phyloP scores from a whole-genome alignment of 768 basidiomycete species.

The Boletales sp. region DNA sequence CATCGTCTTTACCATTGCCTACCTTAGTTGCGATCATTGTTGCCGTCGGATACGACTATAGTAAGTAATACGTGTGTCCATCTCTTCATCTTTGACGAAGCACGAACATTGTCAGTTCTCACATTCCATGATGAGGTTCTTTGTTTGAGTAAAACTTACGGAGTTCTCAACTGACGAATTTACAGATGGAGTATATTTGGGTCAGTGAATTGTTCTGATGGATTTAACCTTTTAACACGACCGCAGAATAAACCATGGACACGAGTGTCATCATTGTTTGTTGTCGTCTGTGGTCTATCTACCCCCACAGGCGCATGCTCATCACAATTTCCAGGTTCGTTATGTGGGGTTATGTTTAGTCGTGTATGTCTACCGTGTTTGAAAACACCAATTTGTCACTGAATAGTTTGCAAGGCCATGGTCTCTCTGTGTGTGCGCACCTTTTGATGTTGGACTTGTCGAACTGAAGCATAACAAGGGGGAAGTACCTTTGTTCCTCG shows the following conservation, averaged over 20 bases:
- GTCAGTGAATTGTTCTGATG: not conserved
- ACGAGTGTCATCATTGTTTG: not conserved
- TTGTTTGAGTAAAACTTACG: no score
- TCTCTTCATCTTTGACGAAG: no score
- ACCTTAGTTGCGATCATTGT: no score
- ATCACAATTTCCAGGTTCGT: not conserved
- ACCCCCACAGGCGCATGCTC: not conserved
- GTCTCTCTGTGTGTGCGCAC: not conserved
- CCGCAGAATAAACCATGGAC: not conserved
- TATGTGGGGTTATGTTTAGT: not conserved
- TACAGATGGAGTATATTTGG: not conserved
- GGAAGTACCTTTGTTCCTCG: not conserved
- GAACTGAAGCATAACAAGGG: not conserved
- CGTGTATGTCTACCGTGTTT: not conserved
- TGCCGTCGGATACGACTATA: no score
- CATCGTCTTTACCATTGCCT: no score
- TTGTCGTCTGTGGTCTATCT: not conserved
- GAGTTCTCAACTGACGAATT: no score
- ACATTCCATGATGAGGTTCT: no score
- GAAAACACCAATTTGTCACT: not conserved
- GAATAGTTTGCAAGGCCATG: not conserved
- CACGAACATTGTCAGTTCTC: no score
- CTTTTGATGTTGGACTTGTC: not conserved
- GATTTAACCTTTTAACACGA: not conserved
- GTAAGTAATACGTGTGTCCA: no score